phyloP scores from a whole-genome alignment of 164 flowering plant genomes.

The Vitis rotundifolia region DNA sequence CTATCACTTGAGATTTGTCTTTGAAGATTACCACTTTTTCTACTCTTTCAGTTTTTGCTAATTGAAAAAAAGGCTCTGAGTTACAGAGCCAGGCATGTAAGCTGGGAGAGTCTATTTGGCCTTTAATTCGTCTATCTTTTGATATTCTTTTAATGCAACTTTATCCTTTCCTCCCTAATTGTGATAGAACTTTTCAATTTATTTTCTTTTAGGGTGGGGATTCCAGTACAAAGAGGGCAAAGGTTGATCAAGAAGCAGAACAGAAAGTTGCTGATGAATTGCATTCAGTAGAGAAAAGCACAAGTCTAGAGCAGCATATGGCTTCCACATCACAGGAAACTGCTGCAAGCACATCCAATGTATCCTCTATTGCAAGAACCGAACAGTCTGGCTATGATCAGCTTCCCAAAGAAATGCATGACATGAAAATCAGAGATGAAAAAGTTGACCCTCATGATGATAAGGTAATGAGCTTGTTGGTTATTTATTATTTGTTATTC shows the following conservation, averaged over 20 bases:
- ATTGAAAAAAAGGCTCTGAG: no score
- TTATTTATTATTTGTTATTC: not conserved
- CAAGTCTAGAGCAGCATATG: constrained; percentile 33
- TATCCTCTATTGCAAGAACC: constrained; percentile 25
- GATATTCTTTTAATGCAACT: not conserved
- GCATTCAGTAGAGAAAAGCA: constrained; percentile 26
- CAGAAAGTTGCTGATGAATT: constrained; percentile 23
- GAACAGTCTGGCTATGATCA: constrained; percentile 51
- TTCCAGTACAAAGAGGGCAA: constrained; percentile 56
- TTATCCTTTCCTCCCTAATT: not conserved
- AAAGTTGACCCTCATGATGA: constrained; percentile 48
- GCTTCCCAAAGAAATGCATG: constrained; percentile 74
- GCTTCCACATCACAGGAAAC: constrained; percentile 54
- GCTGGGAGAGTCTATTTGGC: not conserved
- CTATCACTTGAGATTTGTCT: no score
- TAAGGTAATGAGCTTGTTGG: constrained; percentile 38
- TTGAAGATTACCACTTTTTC: no score
- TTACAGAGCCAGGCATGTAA: not conserved
- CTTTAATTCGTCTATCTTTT: not conserved
- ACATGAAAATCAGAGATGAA: constrained; percentile 75
- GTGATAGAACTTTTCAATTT: not conserved
- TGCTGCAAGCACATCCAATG: constrained; percentile 50
- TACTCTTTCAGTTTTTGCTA: no score
- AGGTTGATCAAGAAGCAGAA: constrained; percentile 62
- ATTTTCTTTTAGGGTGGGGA: constrained; percentile 58